Evolutionary conservation across 768 basidiomycete genomes (phyloP), one percentile per base, ranked within the genome.

Genomic region (Phaffia tasmanica): DNA sequence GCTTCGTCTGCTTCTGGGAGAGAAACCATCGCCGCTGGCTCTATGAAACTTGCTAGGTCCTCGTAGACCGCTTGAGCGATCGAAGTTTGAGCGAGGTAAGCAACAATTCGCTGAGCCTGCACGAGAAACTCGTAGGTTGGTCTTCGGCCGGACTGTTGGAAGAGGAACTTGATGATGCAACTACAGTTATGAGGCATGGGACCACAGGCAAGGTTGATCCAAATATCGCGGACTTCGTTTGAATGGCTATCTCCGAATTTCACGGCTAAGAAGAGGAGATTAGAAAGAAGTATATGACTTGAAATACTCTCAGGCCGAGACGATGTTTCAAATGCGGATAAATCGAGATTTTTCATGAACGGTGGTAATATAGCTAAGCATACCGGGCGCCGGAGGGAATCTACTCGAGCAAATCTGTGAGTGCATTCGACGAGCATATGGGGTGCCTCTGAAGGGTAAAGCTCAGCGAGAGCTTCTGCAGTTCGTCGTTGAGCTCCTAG

Each of bases 91-190:
- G 88, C 88, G 8, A 97, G 80, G 71, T 85, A 91, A 0, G 89
- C 86, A 25, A 94, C 82, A 62, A 93, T 83, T 70, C 85, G 86
- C 54, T 86, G 83, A 0, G 88, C 87, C 72, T 88, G 88, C 54
- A 79, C 80, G 67, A 94, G 82, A 75, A 89, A 93, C 19, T 84
- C 81, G 5, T 82, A 80, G 70, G 84, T 90, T 49, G 87, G 85
- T 53, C 92, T 85, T 75, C 86, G 87, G 70, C 86, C 84, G 0
- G 89, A 87, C 72, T 94, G 89, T 70, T 91, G 89, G 47, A 94
- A 79, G 2, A 97, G 79, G 76, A 90, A 97, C 35, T 86, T 82
- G 58, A 88, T 80, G 19, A 89, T 80, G 3, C 88, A 87, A 63
- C 85, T 86, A 1, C 87, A 87, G 68, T 91, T 90, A 27, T 82